phyloP scores from a whole-genome alignment of 306 rosid genomes.

The Vachellia pachyceras region DNA sequence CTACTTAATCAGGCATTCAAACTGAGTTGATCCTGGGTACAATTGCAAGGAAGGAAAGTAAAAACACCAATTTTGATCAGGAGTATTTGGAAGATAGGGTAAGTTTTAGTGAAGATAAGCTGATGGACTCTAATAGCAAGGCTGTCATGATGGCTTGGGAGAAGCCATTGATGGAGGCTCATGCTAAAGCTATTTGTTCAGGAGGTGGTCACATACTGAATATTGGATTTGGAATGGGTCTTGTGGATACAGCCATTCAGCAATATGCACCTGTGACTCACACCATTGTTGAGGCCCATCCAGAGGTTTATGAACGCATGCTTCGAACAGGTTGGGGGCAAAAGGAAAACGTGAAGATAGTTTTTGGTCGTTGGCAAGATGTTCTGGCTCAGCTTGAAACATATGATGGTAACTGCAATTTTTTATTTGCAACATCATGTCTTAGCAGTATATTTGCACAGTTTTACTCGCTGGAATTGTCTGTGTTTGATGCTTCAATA shows the following conservation, averaged over 20 bases:
- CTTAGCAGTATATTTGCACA: constrained; percentile 18
- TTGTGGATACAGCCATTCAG: constrained; percentile 89
- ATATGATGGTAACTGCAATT: constrained; percentile 71
- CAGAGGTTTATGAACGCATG: constrained; percentile 80
- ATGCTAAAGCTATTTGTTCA: constrained; percentile 90
- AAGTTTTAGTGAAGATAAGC: constrained; percentile 80
- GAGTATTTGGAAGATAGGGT: constrained; percentile 86
- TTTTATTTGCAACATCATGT: constrained; percentile 12
- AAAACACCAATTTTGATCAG: constrained; percentile 42
- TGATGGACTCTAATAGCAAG: constrained; percentile 83
- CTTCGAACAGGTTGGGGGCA: constrained; percentile 69
- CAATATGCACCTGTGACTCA: constrained; percentile 69
- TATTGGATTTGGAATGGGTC: constrained; percentile 95
- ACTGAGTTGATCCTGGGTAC: constrained; percentile 84
- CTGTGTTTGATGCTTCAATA: constrained; percentile 14
- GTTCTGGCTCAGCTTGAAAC: constrained; percentile 68
- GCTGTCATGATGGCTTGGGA: constrained; percentile 99
- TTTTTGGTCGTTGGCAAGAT: constrained; percentile 94
- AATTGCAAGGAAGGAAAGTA: constrained; percentile 67
- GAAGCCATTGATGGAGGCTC: constrained; percentile 97
- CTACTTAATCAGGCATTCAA: constrained; percentile 66
- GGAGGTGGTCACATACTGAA: constrained; percentile 83
- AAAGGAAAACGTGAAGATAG: constrained; percentile 69
- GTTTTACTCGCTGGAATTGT: constrained; percentile 1
- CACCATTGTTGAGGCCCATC: constrained; percentile 94